phyloP scores from a whole-genome alignment of 257 asterid species.

The Solanum chaucha region DNA sequence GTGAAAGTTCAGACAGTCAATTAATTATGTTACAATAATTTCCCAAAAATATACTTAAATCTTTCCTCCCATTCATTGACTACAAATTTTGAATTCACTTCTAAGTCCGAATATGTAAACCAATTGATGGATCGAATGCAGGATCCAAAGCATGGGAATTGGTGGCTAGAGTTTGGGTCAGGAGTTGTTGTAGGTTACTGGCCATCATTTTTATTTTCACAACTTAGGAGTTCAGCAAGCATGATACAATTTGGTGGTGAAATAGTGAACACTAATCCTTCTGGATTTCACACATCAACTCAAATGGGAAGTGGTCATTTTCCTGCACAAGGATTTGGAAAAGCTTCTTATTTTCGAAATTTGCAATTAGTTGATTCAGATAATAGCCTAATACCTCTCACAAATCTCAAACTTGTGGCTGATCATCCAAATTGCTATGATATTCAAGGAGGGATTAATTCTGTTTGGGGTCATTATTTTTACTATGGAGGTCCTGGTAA shows the following conservation, averaged over 20 bases:
- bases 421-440: constrained; percentile 38
- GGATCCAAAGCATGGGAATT: constrained; percentile 50
- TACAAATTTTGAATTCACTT: background rate
- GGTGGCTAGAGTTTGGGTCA: constrained; percentile 47
- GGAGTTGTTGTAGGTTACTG: constrained; percentile 38
- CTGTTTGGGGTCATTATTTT: constrained; percentile 12
- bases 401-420: constrained; percentile 5
- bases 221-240: background rate
- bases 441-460: constrained; percentile 31
- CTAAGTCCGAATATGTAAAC: background rate
- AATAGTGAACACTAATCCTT: background rate
- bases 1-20: background rate
- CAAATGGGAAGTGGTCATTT: constrained; percentile 8
- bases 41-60: background rate
- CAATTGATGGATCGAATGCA: background rate
- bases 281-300: background rate
- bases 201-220: background rate
- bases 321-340: constrained; percentile 36
- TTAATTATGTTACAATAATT: background rate
- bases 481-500: background rate
- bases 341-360: constrained; percentile 24
- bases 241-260: background rate
- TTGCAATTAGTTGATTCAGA: background rate
- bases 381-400: background rate
- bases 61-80: background rate